Evolutionary conservation across 768 basidiomycete genomes (phyloP).

Genomic region (Tephrocybe rancida): DNA sequence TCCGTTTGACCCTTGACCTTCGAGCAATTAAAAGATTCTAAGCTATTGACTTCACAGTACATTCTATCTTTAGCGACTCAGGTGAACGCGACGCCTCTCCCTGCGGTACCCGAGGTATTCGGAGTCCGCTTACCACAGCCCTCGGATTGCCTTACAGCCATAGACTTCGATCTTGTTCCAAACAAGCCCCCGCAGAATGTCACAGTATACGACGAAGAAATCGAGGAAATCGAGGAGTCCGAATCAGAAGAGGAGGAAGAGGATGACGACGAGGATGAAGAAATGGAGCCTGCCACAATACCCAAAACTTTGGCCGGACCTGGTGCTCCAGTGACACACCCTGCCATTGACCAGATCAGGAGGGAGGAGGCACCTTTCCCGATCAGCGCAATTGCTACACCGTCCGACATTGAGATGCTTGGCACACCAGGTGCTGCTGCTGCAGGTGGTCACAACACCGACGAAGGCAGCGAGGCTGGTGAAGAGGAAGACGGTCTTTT

Average conservation of each 20-base stretch:
- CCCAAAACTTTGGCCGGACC: constrained; percentile 32
- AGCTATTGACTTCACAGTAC: constrained; percentile 48
- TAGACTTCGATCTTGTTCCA: constrained; percentile 87
- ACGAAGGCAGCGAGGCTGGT: constrained; percentile 70
- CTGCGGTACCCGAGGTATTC: constrained; percentile 86
- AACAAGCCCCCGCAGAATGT: constrained; percentile 82
- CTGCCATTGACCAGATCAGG: constrained; percentile 37
- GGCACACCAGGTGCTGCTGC: constrained; percentile 41
- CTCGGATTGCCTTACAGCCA: constrained; percentile 72
- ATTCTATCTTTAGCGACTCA: constrained; percentile 79
- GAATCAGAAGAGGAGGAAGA: constrained; percentile 66
- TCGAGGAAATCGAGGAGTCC: constrained; percentile 81
- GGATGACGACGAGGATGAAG: constrained; percentile 45
- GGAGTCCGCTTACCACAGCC: constrained; percentile 78
- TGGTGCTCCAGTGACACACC: constrained; percentile 24
- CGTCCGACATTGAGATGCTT: constrained; percentile 73
- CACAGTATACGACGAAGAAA: constrained; percentile 76
- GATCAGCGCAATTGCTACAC: constrained; percentile 62
- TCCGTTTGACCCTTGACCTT: constrained; percentile 30
- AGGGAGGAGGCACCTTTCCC: constrained; percentile 56
- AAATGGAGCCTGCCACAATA: constrained; percentile 70
- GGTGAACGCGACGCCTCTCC: constrained; percentile 79
- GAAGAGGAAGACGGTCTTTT: constrained; percentile 82
- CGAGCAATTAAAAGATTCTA: background rate
- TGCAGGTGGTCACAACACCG: constrained; percentile 34